Evolutionary conservation across 2,329 filamentous ascomycete species (phyloP), one percentile per base, ranked within the genome.

Genomic region (Xylaria sp.): DNA sequence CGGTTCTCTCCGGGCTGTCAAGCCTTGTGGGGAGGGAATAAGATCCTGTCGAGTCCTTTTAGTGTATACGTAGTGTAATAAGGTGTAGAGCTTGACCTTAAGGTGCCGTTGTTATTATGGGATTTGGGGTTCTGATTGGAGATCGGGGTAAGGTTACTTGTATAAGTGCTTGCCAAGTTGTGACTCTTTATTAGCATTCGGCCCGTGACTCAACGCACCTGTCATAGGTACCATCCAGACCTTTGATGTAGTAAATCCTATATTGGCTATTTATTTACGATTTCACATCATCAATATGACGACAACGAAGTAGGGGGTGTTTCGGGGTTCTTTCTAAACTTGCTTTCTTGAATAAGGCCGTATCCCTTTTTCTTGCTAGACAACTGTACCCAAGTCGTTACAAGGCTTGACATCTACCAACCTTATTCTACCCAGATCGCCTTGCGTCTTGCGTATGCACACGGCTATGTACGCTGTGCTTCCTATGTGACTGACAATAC

Each of bases 181-280:
- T 32, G 54, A 65, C 61, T 69, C 62, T 65, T 71, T 70, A 60
- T 68, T 58, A 72, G 68, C 72, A 75, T 74, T 75, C 73, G 75
- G 75, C 69, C 74, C 73, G 73, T 72, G 71, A 66, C 35, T 27
- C 53, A 67, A 65, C 57, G 68, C 63, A 71, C 60, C 70, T 60
- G 29, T 53, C 71, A 63, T 74, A 70, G 12, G 55, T 48, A 35
- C 32, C 37, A 25, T 44, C 29, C 48, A n/a, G 44, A 25, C n/a
- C 29, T 21, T 44, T 40, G 42, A 48, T 65, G 59, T 57, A 58
- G 51, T 59, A 55, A 63, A 68, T 64, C 62, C 50, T 60, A 53
- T 47, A 47, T 40, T 63, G 32, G 32, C 12, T 25, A 50, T 48
- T 53, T 59, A 44, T 27, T 53, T 16, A 21, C 35, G 37, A 54